Evolutionary conservation across 169 alveolate genomes (phyloP).

Genomic region (Hepatocystis sp.): DNA sequence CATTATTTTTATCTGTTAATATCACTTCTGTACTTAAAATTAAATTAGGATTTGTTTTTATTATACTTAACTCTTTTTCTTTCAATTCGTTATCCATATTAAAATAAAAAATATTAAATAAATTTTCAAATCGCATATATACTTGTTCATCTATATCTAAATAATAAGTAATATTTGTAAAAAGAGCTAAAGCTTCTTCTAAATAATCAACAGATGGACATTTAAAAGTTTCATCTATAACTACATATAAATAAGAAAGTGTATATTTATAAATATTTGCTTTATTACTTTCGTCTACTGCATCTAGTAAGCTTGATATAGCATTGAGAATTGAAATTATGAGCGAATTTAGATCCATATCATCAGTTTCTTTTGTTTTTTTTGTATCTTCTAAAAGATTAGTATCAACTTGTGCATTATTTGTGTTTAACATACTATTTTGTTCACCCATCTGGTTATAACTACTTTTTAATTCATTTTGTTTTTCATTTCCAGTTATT

Average conservation of each 20-base stretch:
- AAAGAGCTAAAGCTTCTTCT: conserved; percentile 52
- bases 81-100: conserved; percentile 57
- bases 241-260: conserved; percentile 46
- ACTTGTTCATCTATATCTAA: conserved; percentile 61
- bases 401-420: conserved; percentile 1
- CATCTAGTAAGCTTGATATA: conserved; percentile 49
- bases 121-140: conserved; percentile 65
- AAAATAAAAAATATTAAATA: conserved; percentile 58
- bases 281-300: conserved; percentile 59
- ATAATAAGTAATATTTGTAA: conserved; percentile 61
- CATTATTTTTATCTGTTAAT: conserved; percentile 30
- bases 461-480: conserved; percentile 11
- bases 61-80: conserved; percentile 22
- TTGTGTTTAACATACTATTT: conserved; percentile 15
- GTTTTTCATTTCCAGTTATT: conserved; percentile 8
- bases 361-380: conserved; percentile 66
- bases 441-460: background rate
- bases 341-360: conserved; percentile 47
- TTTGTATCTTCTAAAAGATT: conserved; percentile 7
- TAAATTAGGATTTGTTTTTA: conserved; percentile 42
- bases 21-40: conserved; percentile 42
- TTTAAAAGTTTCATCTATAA: conserved; percentile 70
- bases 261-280: conserved; percentile 42
- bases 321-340: conserved; percentile 49
- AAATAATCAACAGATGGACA: conserved; percentile 64